Conservation (phyloP, 169 alveolate genomes). For the Plasmodium gallinaceum region DNA sequence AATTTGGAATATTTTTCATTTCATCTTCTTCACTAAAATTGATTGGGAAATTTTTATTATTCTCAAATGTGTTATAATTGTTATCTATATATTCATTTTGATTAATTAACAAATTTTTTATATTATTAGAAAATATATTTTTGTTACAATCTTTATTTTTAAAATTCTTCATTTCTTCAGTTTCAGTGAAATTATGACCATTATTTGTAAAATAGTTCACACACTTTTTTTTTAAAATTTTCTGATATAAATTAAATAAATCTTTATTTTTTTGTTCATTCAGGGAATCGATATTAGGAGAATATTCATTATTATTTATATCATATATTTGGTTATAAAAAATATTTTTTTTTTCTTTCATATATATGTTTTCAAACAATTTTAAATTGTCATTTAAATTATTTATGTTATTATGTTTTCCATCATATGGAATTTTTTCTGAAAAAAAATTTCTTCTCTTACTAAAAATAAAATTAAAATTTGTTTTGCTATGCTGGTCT, state of each 20-base stretch:
- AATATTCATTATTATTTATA: neutral
- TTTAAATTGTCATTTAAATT: neutral
- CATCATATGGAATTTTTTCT: neutral
- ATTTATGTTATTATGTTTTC: neutral
- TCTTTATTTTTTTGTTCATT: slow-evolving; percentile 25
- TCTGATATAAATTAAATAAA: slow-evolving; percentile 40
- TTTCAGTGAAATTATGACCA: neutral
- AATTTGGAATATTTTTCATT: neutral
- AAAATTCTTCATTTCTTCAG: neutral
- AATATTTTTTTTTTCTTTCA: neutral
- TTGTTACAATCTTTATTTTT: neutral
- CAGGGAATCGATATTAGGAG: neutral
- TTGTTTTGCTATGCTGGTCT: neutral
- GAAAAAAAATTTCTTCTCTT: neutral
- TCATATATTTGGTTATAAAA: neutral
- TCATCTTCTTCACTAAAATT: neutral
- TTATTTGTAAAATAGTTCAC: neutral
- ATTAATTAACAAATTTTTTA: neutral
- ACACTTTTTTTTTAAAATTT: slow-evolving; percentile 26
- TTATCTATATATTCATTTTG: neutral
- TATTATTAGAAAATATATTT: neutral
- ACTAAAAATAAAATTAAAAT: neutral
- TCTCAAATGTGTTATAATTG: too few relatives aligned
- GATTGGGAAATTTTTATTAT: neutral
- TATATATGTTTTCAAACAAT: neutral